These are phyloP conservation scores for Medicago ruthenica DNA, from an alignment of 306 rosid genomes.

Conservation along the genomic window DNA sequence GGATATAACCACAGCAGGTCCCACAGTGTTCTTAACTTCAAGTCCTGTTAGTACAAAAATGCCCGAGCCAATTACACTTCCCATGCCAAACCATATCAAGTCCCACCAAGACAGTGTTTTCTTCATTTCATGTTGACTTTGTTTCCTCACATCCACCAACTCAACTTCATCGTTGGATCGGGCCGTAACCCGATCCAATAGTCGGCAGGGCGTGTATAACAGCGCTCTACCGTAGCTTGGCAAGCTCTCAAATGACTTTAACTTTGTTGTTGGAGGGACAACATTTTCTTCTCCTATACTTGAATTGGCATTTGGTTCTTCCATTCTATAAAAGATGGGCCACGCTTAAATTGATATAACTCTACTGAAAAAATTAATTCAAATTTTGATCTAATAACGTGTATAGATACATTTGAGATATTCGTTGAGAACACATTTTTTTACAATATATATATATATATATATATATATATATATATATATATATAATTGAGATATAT, in stretches of 20 bases:
- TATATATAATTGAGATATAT: too few relatives aligned
- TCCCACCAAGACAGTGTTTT: conserved; percentile 62
- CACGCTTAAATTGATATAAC: background rate
- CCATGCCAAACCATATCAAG: conserved; percentile 77
- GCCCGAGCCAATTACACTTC: conserved; percentile 77
- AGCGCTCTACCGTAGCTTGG: conserved; percentile 38
- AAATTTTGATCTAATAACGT: background rate
- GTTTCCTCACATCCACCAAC: conserved; percentile 41
- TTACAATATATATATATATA: too few relatives aligned
- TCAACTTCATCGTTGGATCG: conserved; percentile 48
- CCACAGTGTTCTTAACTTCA: conserved; percentile 55
- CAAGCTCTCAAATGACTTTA: conserved; percentile 42
- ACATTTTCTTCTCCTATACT: background rate
- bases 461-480: too few relatives aligned
- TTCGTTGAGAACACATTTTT: too few relatives aligned
- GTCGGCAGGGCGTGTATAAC: conserved; percentile 22
- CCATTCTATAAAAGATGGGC: conserved; percentile 33
- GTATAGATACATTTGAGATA: too few relatives aligned
- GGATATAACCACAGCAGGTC: conserved; percentile 73
- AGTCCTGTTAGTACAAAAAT: conserved; percentile 75
- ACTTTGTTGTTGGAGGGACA: background rate
- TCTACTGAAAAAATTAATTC: background rate
- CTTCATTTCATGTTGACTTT: conserved; percentile 54
- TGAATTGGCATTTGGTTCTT: conserved; percentile 16
- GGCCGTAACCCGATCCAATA: conserved; percentile 31